Evolutionary conservation across 2,329 filamentous ascomycete genomes (phyloP).

Genomic region (Claviceps quebecensis): DNA sequence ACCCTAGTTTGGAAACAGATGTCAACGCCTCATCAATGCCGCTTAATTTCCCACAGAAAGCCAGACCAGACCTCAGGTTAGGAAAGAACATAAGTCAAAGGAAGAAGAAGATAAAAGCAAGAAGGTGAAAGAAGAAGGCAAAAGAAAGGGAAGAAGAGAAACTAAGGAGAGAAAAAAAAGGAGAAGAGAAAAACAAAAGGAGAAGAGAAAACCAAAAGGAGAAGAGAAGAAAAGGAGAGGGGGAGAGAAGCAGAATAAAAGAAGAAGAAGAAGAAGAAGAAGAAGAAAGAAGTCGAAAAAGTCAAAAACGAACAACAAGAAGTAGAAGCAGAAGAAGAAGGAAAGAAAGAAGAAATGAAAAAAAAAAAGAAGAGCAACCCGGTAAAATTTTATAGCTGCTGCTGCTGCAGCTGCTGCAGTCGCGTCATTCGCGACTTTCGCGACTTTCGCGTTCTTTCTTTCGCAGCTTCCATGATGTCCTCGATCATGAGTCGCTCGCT

Average conservation of each 20-base stretch:
- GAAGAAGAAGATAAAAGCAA: neutral
- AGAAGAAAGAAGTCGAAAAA: neutral
- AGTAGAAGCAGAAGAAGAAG: neutral
- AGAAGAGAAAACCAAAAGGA: neutral
- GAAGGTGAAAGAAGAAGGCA: neutral
- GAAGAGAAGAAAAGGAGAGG: no score
- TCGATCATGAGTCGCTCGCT: conserved; percentile 36
- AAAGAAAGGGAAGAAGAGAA: neutral
- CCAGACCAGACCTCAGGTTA: no score
- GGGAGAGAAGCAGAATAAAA: no score
- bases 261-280: neutral
- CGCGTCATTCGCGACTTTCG: conserved; percentile 5
- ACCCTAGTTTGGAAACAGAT: conserved; percentile 5
- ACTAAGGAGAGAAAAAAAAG: no score
- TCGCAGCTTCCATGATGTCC: conserved; percentile 22
- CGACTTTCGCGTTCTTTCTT: conserved; percentile 8
- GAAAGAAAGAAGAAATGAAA: neutral
- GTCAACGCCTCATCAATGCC: conserved; percentile 6
- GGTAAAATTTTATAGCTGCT: conserved; percentile 4
- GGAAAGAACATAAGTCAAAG: conserved; percentile 1
- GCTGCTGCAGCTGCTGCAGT: conserved; percentile 6
- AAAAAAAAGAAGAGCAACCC: neutral
- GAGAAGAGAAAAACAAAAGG: neutral
- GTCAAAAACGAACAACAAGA: no score
- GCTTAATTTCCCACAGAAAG: neutral